A percentile compares a stretch with the other conserved stretches of the same genome.
Evolutionary conservation across 1,139 yeast genomes (phyloP).

Genomic region (Lodderomyces elongisporus): DNA sequence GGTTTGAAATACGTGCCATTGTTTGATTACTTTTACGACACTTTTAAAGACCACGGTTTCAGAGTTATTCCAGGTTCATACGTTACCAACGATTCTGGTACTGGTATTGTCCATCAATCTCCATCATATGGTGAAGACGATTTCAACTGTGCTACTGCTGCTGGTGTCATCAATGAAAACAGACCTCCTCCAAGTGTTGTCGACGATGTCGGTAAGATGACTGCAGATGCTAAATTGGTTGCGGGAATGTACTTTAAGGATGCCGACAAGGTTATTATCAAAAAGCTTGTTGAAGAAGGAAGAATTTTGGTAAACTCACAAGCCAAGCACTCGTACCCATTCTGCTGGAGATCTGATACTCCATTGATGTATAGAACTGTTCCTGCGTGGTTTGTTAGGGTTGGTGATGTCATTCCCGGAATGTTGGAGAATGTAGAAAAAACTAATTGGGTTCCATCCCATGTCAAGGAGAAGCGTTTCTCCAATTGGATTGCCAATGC

Average conservation of each 20-base stretch:
- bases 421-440: constrained; percentile 81
- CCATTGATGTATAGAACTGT: constrained; percentile 94
- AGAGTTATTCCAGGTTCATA: constrained; percentile 76
- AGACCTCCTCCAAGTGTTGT: constrained; percentile 86
- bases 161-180: constrained; percentile 69
- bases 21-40: constrained; percentile 73
- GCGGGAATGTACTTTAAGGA: constrained; percentile 89
- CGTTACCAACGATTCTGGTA: constrained; percentile 93
- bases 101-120: constrained; percentile 97
- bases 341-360: constrained; percentile 99
- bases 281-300: constrained; percentile 73
- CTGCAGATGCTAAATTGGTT: constrained; percentile 66
- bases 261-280: constrained; percentile 89
- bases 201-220: constrained; percentile 86
- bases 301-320: constrained; percentile 73
- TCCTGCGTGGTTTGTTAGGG: constrained; percentile 98
- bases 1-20: constrained; percentile 80
- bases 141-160: constrained; percentile 72
- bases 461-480: constrained; percentile 89
- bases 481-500: constrained; percentile 98
- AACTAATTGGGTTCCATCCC: constrained; percentile 92
- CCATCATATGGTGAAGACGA: constrained; percentile 99
- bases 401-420: constrained; percentile 78
- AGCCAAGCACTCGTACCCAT: constrained; percentile 93
- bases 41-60: constrained; percentile 73